Evolutionary conservation across 371 early-diverging fungal genomes (phyloP).

Genomic region (Mortierella sp.): DNA sequence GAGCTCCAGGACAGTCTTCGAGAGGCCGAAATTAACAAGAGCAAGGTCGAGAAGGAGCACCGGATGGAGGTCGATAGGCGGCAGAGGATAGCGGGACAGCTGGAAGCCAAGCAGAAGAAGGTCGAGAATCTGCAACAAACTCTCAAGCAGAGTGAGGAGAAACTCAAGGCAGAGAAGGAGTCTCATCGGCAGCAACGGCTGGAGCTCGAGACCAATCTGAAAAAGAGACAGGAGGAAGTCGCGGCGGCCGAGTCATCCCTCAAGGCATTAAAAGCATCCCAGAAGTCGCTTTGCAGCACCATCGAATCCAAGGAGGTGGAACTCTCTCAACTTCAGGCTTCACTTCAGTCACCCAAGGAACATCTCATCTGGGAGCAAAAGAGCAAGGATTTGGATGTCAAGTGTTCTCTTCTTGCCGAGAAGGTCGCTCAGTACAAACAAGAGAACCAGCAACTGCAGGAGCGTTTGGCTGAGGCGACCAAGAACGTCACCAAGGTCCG

Average conservation of each 20-base stretch:
- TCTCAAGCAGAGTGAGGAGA: slow-evolving; percentile 33
- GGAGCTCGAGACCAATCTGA: slow-evolving; percentile 37
- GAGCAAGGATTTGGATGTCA: slow-evolving; percentile 41
- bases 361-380: slow-evolving; percentile 38
- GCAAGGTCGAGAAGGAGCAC: slow-evolving; percentile 59
- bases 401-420: slow-evolving; percentile 37
- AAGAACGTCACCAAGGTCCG: slow-evolving; percentile 40
- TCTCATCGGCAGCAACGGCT: slow-evolving; percentile 30
- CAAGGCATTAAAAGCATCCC: slow-evolving; percentile 28
- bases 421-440: slow-evolving; percentile 40
- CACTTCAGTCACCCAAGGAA: slow-evolving; percentile 44
- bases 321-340: slow-evolving; percentile 42
- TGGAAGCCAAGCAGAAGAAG: slow-evolving; percentile 42
- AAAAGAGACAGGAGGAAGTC: slow-evolving; percentile 42
- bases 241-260: slow-evolving; percentile 29
- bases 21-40: slow-evolving; percentile 47
- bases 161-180: slow-evolving; percentile 32
- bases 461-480: slow-evolving; percentile 38
- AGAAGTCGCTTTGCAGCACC: slow-evolving; percentile 24
- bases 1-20: slow-evolving; percentile 60
- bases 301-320: slow-evolving; percentile 51
- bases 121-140: slow-evolving; percentile 37
- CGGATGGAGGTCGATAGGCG: slow-evolving; percentile 50
- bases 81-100: slow-evolving; percentile 35
- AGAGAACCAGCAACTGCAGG: slow-evolving; percentile 50